phyloP scores from a whole-genome alignment of 2,329 filamentous ascomycete species.

The Dactylellina cionopaga region DNA sequence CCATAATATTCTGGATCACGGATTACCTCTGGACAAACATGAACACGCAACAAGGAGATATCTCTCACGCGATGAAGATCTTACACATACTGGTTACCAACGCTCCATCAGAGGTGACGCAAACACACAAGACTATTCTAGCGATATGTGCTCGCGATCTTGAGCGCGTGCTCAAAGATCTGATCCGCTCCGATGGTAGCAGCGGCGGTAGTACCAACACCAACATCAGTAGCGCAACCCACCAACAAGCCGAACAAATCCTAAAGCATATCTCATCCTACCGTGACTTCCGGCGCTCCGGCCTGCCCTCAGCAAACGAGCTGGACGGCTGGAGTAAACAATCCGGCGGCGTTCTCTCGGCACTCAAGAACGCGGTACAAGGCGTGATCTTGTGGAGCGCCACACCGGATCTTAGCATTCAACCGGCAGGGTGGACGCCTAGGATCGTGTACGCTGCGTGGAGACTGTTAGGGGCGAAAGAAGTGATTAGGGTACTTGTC shows the following conservation, averaged over 20 bases:
- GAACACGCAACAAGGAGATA: slow-evolving; percentile 67
- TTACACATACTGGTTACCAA: slow-evolving; percentile 74
- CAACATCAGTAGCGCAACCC: slow-evolving; percentile 69
- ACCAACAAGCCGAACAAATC: slow-evolving; percentile 76
- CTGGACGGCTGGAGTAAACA: slow-evolving; percentile 72
- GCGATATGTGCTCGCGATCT: slow-evolving; percentile 56
- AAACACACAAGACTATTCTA: slow-evolving; percentile 56
- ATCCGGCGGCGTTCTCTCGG: slow-evolving; percentile 68
- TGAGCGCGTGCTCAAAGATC: slow-evolving; percentile 55
- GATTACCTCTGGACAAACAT: slow-evolving; percentile 73
- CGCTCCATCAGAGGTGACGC: slow-evolving; percentile 75
- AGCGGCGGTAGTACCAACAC: slow-evolving; percentile 8
- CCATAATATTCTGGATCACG: slow-evolving; percentile 76
- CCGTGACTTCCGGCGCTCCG: slow-evolving; percentile 70
- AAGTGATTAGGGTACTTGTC: slow-evolving; percentile 65
- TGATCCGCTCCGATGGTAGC: slow-evolving; percentile 46
- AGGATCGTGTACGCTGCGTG: slow-evolving; percentile 72
- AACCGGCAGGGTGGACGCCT: slow-evolving; percentile 75
- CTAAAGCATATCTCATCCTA: slow-evolving; percentile 71
- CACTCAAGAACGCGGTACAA: slow-evolving; percentile 71
- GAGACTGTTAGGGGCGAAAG: slow-evolving; percentile 71
- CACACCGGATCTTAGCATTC: slow-evolving; percentile 67
- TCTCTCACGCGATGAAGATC: slow-evolving; percentile 75
- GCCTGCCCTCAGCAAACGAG: slow-evolving; percentile 72
- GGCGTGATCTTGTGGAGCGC: slow-evolving; percentile 74